Evolutionary conservation across 2,329 filamentous ascomycete genomes (phyloP).

Genomic region (Talaromyces atroroseus): DNA sequence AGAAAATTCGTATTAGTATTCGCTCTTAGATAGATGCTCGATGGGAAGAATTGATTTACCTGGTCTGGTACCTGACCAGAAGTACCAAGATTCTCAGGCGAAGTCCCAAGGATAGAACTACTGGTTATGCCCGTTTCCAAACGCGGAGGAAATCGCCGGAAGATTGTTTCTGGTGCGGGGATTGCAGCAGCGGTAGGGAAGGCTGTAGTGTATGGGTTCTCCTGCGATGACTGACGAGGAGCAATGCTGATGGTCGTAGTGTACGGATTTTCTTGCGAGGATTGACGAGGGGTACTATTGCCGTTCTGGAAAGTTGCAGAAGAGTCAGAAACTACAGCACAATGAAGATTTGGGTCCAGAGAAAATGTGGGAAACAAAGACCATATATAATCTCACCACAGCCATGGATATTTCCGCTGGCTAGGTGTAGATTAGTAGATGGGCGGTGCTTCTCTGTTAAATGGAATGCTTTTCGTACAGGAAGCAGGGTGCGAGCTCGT

Average conservation of each 20-base stretch:
- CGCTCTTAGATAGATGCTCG: too few species aligned
- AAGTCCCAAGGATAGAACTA: neutral
- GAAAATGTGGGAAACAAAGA: too few species aligned
- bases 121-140: neutral
- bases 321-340: too few species aligned
- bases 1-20: too few species aligned
- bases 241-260: too few species aligned
- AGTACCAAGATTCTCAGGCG: neutral
- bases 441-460: neutral
- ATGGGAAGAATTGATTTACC: too few species aligned
- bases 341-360: too few species aligned
- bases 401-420: neutral
- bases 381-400: too few species aligned
- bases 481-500: neutral
- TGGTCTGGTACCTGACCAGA: neutral
- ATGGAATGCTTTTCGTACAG: neutral
- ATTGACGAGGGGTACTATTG: neutral
- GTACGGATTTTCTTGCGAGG: neutral
- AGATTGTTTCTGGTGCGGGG: neutral
- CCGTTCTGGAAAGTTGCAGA: too few species aligned
- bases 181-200: too few species aligned
- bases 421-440: neutral
- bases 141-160: neutral
- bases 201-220: neutral
- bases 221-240: neutral